These are phyloP conservation scores for Martiniozyma abietophila DNA, from an alignment of 805 yeast genomes.

Conservation along the genomic window DNA sequence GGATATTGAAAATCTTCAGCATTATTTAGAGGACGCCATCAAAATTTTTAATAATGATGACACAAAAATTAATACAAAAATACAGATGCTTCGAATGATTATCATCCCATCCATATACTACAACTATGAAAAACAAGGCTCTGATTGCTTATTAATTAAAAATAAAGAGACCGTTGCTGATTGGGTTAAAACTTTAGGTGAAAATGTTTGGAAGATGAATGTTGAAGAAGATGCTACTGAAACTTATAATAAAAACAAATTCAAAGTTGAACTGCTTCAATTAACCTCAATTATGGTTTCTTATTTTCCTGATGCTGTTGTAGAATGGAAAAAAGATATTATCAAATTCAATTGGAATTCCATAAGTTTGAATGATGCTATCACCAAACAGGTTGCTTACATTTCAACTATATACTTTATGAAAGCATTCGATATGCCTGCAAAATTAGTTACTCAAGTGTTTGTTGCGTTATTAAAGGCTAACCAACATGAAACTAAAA, in stretches of 20 bases:
- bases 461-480: slow-evolving; percentile 84
- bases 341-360: slow-evolving; percentile 93
- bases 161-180: slow-evolving; percentile 25
- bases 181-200: slow-evolving; percentile 61
- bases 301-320: slow-evolving; percentile 50
- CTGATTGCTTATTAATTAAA: slow-evolving; percentile 16
- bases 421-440: slow-evolving; percentile 79
- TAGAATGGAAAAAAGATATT: slow-evolving; percentile 66
- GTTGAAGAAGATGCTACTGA: slow-evolving; percentile 43
- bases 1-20: slow-evolving; percentile 37
- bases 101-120: slow-evolving; percentile 57
- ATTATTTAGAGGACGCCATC: slow-evolving; percentile 43
- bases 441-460: slow-evolving; percentile 81
- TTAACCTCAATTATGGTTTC: slow-evolving; percentile 69
- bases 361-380: slow-evolving; percentile 78
- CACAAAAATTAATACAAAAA: slow-evolving; percentile 40
- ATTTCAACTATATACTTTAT: slow-evolving; percentile 82
- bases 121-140: slow-evolving; percentile 45
- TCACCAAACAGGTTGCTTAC: slow-evolving; percentile 88
- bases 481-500: slow-evolving; percentile 76
- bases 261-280: slow-evolving; percentile 70
- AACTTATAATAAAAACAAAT: slow-evolving; percentile 64
- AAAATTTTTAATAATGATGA: slow-evolving; percentile 39
- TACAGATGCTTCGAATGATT: slow-evolving; percentile 52
- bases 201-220: slow-evolving; percentile 64